A percentile compares a stretch with the other conserved stretches of the same genome.
phyloP scores from a whole-genome alignment of 805 yeast species.

The Cyberlindnera petersonii region DNA sequence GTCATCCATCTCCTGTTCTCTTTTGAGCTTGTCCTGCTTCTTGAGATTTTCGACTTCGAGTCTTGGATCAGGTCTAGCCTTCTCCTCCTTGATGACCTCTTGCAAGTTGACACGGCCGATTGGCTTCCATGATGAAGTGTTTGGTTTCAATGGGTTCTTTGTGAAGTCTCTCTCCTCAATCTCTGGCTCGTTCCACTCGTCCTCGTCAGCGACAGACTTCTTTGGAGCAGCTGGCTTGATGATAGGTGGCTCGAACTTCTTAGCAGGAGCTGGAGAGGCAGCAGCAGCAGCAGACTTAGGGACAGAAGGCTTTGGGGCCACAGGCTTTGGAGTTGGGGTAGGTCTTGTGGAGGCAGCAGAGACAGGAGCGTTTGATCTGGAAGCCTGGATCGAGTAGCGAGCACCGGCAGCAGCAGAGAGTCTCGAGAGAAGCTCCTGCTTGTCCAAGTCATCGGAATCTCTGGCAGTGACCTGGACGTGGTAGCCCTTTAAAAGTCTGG shows the following conservation, averaged over 20 bases:
- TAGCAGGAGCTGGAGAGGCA: conserved; percentile 19
- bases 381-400: conserved; percentile 68
- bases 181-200: conserved; percentile 45
- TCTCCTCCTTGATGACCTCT: conserved; percentile 40
- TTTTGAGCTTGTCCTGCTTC: conserved; percentile 31
- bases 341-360: conserved; percentile 29
- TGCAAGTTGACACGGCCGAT: conserved; percentile 55
- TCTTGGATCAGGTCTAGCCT: conserved; percentile 41
- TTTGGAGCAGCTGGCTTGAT: conserved; percentile 22
- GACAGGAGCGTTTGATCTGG: conserved; percentile 31
- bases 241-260: conserved; percentile 21
- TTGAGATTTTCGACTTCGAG: conserved; percentile 35
- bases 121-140: conserved; percentile 52
- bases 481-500: conserved; percentile 70
- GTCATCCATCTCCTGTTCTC: conserved; percentile 34
- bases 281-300: conserved; percentile 14
- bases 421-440: conserved; percentile 66
- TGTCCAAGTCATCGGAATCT: conserved; percentile 84
- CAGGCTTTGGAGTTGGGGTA: conserved; percentile 29
- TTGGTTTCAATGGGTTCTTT: conserved; percentile 40
- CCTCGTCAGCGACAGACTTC: conserved; percentile 28
- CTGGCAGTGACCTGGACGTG: conserved; percentile 98
- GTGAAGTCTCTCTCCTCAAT: conserved; percentile 46
- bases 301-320: conserved; percentile 21
- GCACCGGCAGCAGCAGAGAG: conserved; percentile 95